These are phyloP conservation scores for Debaryomyces hansenii DNA, from an alignment of 805 yeast genomes.

Conservation along the genomic window DNA sequence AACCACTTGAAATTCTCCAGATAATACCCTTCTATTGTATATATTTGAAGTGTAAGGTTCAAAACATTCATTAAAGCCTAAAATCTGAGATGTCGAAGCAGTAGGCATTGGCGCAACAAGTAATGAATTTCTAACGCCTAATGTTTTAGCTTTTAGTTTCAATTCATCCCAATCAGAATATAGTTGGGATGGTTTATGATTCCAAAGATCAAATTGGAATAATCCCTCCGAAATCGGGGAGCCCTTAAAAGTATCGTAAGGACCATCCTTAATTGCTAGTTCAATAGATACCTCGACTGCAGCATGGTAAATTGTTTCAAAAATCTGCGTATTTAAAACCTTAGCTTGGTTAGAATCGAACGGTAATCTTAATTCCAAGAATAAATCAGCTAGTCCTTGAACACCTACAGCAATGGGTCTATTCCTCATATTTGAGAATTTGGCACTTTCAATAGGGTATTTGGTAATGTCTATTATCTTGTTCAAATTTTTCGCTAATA, in stretches of 20 bases:
- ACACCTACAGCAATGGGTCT: conserved; percentile 97
- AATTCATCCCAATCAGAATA: conserved; percentile 80
- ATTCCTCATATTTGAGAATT: conserved; percentile 72
- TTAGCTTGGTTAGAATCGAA: conserved; percentile 83
- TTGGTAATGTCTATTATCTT: conserved; percentile 78
- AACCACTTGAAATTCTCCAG: conserved; percentile 93
- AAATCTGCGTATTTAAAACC: conserved; percentile 75
- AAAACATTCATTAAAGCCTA: conserved; percentile 93
- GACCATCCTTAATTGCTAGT: conserved; percentile 67
- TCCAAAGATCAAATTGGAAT: conserved; percentile 89
- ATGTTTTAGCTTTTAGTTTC: conserved; percentile 54
- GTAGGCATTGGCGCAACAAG: conserved; percentile 97
- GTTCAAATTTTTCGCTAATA: conserved; percentile 76
- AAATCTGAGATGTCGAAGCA: conserved; percentile 93
- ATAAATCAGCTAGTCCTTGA: conserved; percentile 94
- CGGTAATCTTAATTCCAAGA: conserved; percentile 76
- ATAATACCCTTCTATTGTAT: conserved; percentile 83
- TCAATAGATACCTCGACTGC: conserved; percentile 87
- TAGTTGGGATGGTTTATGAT: conserved; percentile 68
- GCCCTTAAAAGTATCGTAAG: conserved; percentile 72
- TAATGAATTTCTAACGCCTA: conserved; percentile 85
- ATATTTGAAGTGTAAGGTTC: conserved; percentile 95
- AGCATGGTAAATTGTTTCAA: conserved; percentile 95
- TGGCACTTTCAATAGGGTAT: conserved; percentile 82
- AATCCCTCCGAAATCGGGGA: conserved; percentile 89